Evolutionary conservation across 2,329 filamentous ascomycete genomes (phyloP), one percentile per base, ranked within the genome.

Genomic region (Fonsecaea pedrosoi): DNA sequence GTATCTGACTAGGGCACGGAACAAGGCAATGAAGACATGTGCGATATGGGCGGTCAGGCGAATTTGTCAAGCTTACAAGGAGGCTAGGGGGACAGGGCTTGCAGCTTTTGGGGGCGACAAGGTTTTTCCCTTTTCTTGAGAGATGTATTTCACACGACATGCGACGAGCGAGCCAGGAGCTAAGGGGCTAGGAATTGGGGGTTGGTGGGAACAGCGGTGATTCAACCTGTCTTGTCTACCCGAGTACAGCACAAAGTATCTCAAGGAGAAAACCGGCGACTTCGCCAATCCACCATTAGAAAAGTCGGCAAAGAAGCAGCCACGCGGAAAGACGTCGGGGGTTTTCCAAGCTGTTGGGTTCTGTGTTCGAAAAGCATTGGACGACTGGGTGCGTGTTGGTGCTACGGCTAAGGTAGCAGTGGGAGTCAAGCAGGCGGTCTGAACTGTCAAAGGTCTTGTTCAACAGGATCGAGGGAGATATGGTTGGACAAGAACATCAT

Each of bases 281-380:
- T 3, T 50, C 45, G 45, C 18, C 45, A 50, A 25, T 25, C 18
- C 45, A 12, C 2, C 7, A 12, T 25, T 25, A 9, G 45, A 10
- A 50, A 50, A 50, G 45, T 50, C 10, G 40, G 10, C 12, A 40
- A 21, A 48, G 42, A 48, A 18, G 7, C 42, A 48, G 42, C 42
- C 42, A 48, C 42, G n/a, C 45, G 18, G 13, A 9, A 50, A 21
- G 45, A 18, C 45, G 45, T 50, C 45, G 3, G 45, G 25, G n/a
- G 18, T 4, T 50, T 15, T 50, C 45, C 45, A 50, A 10, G 12
- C 45, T 50, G 45, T 12, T 25, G 45, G 45, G 45, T 25, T 50
- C 18, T 50, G 42, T 48, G n/a, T 48, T 18, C n/a, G 10, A 18
- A n/a, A 48, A 21, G n/a, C n/a, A 48, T 50, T 50, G 45, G 45